Conservation (phyloP, 2,329 filamentous ascomycete species). For the Pseudogymnoascus sp. region DNA sequence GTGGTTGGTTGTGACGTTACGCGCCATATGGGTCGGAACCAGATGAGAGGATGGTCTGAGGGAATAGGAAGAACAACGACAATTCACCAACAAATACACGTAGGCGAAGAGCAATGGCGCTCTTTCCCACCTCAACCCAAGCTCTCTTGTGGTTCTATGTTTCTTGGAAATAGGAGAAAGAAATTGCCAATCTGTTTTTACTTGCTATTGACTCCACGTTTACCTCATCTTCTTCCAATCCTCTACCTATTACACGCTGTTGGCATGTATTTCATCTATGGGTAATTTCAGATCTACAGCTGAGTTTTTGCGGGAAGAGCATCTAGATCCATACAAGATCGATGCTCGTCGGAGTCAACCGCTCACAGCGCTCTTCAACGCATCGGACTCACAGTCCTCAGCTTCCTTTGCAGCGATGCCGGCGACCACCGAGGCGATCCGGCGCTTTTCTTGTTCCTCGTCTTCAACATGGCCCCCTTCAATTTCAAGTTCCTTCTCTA, state of each 20-base stretch:
- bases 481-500: neutral
- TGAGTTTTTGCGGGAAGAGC: neutral
- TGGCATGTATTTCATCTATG: neutral
- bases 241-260: neutral
- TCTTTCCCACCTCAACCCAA: neutral
- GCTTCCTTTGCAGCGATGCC: constrained; percentile 7
- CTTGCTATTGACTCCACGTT: neutral
- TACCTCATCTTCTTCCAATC: neutral
- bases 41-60: constrained; percentile 3
- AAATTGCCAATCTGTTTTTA: constrained; percentile 1
- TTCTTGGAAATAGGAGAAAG: neutral
- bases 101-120: neutral
- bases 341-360: neutral
- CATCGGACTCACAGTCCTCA: neutral
- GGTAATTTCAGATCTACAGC: constrained; percentile 6
- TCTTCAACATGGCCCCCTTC: neutral
- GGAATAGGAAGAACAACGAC: neutral
- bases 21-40: constrained; percentile 3
- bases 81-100: neutral
- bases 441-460: neutral
- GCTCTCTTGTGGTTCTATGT: neutral
- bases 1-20: constrained; percentile 7
- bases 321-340: neutral
- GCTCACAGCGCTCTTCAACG: neutral
- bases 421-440: constrained; percentile 6